Evolutionary conservation across 1,284 basidiomycete species (phyloP), one percentile per base, ranked within the genome.

Genomic region (Moesziomyces globuligerus): DNA sequence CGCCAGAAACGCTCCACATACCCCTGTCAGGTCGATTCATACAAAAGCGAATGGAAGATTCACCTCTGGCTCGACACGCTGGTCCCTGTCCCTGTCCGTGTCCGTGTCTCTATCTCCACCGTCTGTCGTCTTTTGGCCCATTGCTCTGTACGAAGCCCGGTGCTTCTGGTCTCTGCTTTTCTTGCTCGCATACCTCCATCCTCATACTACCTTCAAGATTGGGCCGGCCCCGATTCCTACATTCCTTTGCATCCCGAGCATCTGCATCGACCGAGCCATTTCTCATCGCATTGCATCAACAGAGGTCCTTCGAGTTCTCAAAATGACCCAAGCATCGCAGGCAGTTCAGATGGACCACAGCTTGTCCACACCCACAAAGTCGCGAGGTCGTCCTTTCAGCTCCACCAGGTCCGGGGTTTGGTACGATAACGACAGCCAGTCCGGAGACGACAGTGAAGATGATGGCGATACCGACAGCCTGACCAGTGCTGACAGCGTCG

Each of bases 381-480:
- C 18, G 3, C 13, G 8, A 13, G 17, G 18, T 9, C 10, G 11
- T 13, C 36, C 53, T 3, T 49, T 58, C 29, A 20, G 44, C 39
- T 45, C 44, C 11, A 32, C 47, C 11, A 21, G 24, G 7, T 48
- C 48, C 11, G 29, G 18, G 5, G 25, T 48, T 34, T 59, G 55
- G 62, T 51, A 55, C 37, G 44, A 48, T 29, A 48, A 56, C 42
- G 49, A 57, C 21, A 56, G 45, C 48, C 15, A 37, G 24, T 51
- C 56, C 24, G 36, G 39, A 28, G 44, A 46, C 34, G 56, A 56
- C 15, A 39, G 17, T 20, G 55, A 50, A 17, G 55, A 57, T 3
- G 51, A 49, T 32, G 53, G 43, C 39, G 60, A 60, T 29, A 25
- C 41, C 18, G 48, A 64, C 45, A 70, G 66, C 37, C 20, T 46